These are phyloP conservation scores for Chlorophyllum brunneum DNA, from an alignment of 768 basidiomycete genomes.

Conservation along the genomic window DNA sequence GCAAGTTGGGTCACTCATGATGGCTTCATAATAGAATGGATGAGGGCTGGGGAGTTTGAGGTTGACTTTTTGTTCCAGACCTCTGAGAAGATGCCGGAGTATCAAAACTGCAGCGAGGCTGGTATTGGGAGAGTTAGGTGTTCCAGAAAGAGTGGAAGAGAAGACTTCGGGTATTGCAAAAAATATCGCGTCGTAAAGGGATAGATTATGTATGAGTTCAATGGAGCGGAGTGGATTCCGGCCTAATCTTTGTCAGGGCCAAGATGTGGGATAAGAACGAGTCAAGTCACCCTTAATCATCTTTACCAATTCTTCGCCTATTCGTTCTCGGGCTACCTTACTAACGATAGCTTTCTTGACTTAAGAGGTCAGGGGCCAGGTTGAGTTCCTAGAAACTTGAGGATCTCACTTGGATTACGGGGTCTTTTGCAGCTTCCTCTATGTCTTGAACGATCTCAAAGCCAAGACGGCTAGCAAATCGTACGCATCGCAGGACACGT, in stretches of 20 bases:
- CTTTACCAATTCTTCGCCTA: constrained; percentile 90
- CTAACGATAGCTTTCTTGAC: constrained; percentile 58
- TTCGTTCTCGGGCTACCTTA: constrained; percentile 88
- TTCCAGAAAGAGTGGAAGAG: constrained; percentile 39
- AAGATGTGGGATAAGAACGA: background rate
- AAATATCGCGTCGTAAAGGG: constrained; percentile 68
- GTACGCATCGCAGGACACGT: constrained; percentile 82
- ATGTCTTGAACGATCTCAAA: constrained; percentile 74
- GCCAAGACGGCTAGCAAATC: constrained; percentile 90
- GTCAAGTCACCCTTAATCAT: constrained; percentile 77
- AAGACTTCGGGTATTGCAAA: constrained; percentile 45
- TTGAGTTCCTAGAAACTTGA: constrained; percentile 22
- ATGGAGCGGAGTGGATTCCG: constrained; percentile 72
- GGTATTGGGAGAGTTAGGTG: constrained; percentile 31
- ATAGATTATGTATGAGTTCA: constrained; percentile 68
- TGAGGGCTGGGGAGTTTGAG: constrained; percentile 41
- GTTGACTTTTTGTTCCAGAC: constrained; percentile 17
- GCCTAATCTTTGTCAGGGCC: constrained; percentile 36
- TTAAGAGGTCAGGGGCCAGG: background rate
- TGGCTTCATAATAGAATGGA: constrained; percentile 37
- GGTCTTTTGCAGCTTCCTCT: constrained; percentile 54
- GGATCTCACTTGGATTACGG: constrained; percentile 56
- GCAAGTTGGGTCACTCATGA: constrained; percentile 35
- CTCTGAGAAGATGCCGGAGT: constrained; percentile 45
- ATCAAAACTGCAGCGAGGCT: constrained; percentile 58